Percentiles rank a stretch among this genome's conserved stretches.
Evolutionary conservation across 1,139 yeast genomes (phyloP).

Genomic region (Ogataea hybrid): DNA sequence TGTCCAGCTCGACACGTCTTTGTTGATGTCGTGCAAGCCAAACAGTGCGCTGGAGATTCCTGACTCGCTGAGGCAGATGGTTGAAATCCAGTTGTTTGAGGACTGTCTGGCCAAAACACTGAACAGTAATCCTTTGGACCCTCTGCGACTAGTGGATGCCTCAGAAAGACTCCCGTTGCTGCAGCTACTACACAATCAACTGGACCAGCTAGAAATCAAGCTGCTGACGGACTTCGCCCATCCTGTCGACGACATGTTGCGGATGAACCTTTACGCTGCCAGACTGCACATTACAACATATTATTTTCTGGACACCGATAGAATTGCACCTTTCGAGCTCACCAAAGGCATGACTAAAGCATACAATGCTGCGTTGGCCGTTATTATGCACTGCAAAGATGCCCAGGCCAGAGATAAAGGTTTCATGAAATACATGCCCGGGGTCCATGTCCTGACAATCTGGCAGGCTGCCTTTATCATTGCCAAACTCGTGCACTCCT

Average conservation of each 20-base stretch:
- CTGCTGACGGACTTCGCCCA: conserved; percentile 34
- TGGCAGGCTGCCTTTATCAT: conserved; percentile 94
- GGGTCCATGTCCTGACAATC: conserved; percentile 71
- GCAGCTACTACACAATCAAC: conserved; percentile 64
- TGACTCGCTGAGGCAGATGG: conserved; percentile 62
- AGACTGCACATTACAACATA: conserved; percentile 79
- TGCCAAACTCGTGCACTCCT: conserved; percentile 74
- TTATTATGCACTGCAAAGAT: conserved; percentile 63
- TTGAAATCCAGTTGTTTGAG: conserved; percentile 80
- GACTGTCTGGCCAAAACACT: conserved; percentile 80
- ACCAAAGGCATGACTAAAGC: conserved; percentile 73
- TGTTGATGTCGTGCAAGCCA: conserved; percentile 51
- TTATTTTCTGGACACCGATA: conserved; percentile 67
- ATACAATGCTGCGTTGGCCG: conserved; percentile 73
- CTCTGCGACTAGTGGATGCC: conserved; percentile 63
- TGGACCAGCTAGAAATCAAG: conserved; percentile 70
- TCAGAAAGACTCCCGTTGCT: conserved; percentile 72
- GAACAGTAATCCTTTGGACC: conserved; percentile 68
- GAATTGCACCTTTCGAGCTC: conserved; percentile 57
- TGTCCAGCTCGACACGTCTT: conserved; percentile 77
- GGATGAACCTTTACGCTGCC: conserved; percentile 66
- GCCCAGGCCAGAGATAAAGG: conserved; percentile 59
- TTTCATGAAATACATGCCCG: conserved; percentile 81
- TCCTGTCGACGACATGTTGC: conserved; percentile 62
- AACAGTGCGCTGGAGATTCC: conserved; percentile 46